Base-by-base conservation (phyloP, 108 stramenopile species). In the Skeletonema marinoi region DNA sequence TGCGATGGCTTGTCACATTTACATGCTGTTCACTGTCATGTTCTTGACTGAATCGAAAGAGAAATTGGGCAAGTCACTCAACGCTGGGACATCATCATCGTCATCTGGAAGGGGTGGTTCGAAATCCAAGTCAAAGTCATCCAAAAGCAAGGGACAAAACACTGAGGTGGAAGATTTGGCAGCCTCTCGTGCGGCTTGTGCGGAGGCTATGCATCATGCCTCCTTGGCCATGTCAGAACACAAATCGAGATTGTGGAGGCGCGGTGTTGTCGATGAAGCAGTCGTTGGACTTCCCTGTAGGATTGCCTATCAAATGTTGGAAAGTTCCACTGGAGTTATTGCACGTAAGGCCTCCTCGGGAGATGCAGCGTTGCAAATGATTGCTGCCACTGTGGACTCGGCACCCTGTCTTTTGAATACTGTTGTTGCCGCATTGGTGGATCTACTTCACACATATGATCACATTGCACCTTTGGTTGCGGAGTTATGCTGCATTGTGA, bases 21-120 rank as follows among this genome's bases (percentile, higher is more conserved):
- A 96, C 90, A 93, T 94, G 92, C 85, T 96, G 21, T 96, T 89
- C 74, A 88, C 96, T 3, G 63, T 94, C 61, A 93, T 94, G 93
- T 91, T 90, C 77, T 86, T 91, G 39, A 87, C 81, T 44, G 96
- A 96, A 72, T 84, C 90, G 6, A 87, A 93, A 77, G 86, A 84
- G 32, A 93, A 90, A 70, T 74, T 83, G 56, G 64, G 63, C 35
- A 74, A 83, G 72, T 73, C 80, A 2, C 75, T 78, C 32, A 78
- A 68, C 31, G 71, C 36, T 44, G 66, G 30, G 39, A 51, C 65
- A 25, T 29, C 75, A 25, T 32, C 65, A 21, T 29, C 75, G 16
- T 32, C 59, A 8, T 73, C 76, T 19, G 78, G 66, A 31, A 51
- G 17, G 65, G 74, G 50, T 4, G 62, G 56, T 50, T 50, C 48